Evolutionary conservation across 352 stramenopile genomes (phyloP).

Genomic region (Blastocystis hominis): DNA sequence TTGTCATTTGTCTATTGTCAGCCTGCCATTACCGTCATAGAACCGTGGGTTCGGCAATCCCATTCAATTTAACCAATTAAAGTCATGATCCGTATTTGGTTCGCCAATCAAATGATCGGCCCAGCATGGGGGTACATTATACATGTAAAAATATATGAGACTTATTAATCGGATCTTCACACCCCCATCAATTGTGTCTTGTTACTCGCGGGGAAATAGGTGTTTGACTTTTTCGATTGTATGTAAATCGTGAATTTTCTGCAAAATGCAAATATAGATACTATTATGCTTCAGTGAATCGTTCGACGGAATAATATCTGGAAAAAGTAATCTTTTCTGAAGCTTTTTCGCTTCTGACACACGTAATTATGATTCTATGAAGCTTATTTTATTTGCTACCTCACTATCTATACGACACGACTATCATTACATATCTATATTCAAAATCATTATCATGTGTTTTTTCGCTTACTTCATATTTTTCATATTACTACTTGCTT

Average conservation of each 20-base stretch:
- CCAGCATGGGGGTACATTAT: background rate
- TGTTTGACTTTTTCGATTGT: background rate
- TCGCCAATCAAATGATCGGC: background rate
- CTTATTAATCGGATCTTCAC: background rate
- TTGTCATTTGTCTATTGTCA: background rate
- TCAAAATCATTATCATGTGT: too few species aligned
- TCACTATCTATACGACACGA: background rate
- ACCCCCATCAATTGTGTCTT: background rate
- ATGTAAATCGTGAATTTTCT: background rate
- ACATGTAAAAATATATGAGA: too few species aligned
- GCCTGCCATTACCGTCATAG: background rate
- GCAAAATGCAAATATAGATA: background rate
- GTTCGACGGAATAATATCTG: background rate
- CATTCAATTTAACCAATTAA: conserved; percentile 3
- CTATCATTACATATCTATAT: background rate
- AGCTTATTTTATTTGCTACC: too few species aligned
- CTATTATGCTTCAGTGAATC: too few species aligned
- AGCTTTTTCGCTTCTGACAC: too few species aligned
- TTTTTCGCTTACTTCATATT: too few species aligned
- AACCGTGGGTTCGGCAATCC: background rate
- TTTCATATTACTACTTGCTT: too few species aligned
- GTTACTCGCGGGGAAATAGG: background rate
- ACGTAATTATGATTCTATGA: too few species aligned
- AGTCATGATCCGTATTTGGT: background rate
- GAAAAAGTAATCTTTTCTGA: background rate